Base-by-base conservation (phyloP, 352 stramenopile genomes). In the Globisporangium nunn region DNA sequence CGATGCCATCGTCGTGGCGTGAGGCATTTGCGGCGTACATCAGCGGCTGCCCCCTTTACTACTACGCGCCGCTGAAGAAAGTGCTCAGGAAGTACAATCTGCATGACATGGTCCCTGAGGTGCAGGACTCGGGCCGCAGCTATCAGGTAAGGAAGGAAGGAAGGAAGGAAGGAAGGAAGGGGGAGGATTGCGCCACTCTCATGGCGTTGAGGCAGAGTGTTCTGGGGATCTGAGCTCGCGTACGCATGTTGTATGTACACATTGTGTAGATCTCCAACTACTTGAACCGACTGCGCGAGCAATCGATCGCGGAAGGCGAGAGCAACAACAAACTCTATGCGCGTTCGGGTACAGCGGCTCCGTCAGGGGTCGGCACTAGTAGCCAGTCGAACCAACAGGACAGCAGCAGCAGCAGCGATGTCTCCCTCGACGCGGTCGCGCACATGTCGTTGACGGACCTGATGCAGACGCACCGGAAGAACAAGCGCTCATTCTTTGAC, bases 81-180 rank as follows among this genome's bases (percentile, higher is more conserved):
- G 76, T 81, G 6, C 66, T 95, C 31, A 74, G 81, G 48, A 93
- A 90, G 54, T 95, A 94, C 66, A 95, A 93, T 51, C 59, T 95
- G 48, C 85, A 95, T 29, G 84, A 93, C 45, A 86, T 95, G 63
- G 81, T 95, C 2, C 80, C 85, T 1, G 85, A 95, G 29, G 75
- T 91, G 3, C 77, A 91, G 35, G 85, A 95, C 51, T 83, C 72
- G 0, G 85, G 85, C 2, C 69, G 85, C 29, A 94, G 84, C 54
- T 95, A 93, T 54, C 85, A 90, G 67, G 71, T 80, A 58, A 17
- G n/a, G 31, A 41, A 50, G 12, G 30, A 6, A 15, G 14, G 40
- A 10, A n/a, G 23, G 23, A 23, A 23, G 23, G n/a, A n/a, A n/a
- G n/a, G n/a, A n/a, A n/a, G n/a, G n/a, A n/a, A n/a, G 23, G 23